Evolutionary conservation across 2,329 filamentous ascomycete genomes (phyloP), one percentile per base, ranked within the genome.

Genomic region (Exophiala oligosperma): DNA sequence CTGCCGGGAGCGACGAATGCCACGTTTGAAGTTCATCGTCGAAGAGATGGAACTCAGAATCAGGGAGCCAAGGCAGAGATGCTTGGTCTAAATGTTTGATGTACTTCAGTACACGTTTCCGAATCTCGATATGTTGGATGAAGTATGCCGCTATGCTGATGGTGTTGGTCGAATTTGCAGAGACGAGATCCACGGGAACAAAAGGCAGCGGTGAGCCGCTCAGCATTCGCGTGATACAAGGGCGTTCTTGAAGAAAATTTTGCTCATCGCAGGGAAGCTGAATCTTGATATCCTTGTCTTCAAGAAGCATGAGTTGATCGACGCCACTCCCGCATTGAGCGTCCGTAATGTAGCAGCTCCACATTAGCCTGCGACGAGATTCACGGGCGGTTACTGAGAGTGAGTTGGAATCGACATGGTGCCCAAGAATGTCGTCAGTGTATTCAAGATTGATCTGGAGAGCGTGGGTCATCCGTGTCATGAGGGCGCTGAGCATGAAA

Each of bases 1-100:
- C 77, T 40, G 76, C 74, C 0, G 77, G 76, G 4, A 79, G 72
- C 37, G 75, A 71, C 26, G 69, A 67, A 8, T 74, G 72, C 77
- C 77, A 79, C 14, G 70, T 68, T 23, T 68, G 68, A 49, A 79
- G 66, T 56, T 77, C 76, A 1, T 69, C 70, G 46, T 76, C 73
- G 40, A 79, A 68, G 2, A 70, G 70, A 2, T 72, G 69, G 64
- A 79, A 78, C 54, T 74, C 74, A 2, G 76, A 78, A 49, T 76
- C 75, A 1, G 74, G 69, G 48, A 76, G 68, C 76, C 77, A 79
- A 0, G 77, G 77, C 0, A 74, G 75, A 11, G 71, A 69, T 17
- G 70, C 70, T 2, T 69, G 70, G 49, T 77, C 72, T 11, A 77
- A 52, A 49, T 74, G 72, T 48, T 78, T 77, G 23, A 78, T 74